Evolutionary conservation across 805 yeast species (phyloP), one percentile per base, ranked within the genome.

Genomic region (Ogataea saltuana): DNA sequence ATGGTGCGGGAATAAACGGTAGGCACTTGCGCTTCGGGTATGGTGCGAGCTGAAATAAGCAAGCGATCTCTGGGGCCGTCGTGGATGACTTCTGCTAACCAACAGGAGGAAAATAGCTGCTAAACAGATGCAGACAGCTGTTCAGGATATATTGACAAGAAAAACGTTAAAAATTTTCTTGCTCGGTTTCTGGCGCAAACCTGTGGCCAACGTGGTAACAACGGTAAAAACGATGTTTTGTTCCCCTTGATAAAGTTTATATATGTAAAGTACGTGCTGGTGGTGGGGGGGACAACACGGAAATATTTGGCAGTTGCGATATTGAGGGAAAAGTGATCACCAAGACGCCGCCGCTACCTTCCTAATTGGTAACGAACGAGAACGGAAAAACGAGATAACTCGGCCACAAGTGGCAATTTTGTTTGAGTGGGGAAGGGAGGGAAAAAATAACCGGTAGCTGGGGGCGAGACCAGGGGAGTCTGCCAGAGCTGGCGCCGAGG

Each of bases 161-260:
- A 34, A 34, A 25, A 34, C 28, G 30, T 23, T 34, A 23, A 23
- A 34, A 34, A 19, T 33, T 33, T 33, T 33, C 21, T 20, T 22
- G n/a, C n/a, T n/a, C n/a, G n/a, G n/a, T n/a, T n/a, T n/a, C n/a
- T 22, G 27, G 19, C 4, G 27, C 15, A 21, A 12, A 15, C 17
- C 17, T 18, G 21, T 23, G 21, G 12, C n/a, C 22, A 23, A 34
- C 38, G 38, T 34, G 38, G 38, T 34, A 34, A 34, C 38, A 34
- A 34, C 38, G 37, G 37, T 33, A 22, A 23, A 28, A 34, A 34
- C 38, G 38, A 15, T 34, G 22, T 23, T 34, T 34, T 34, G 29
- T 16, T 13, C 18, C 13, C 15, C 16, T 25, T 11, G 12, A 6
- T 25, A 25, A 13, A 23, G 20, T 15, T 18, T 12, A 19, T 12